Percentiles rank a stretch among this genome's conserved stretches.
These are phyloP conservation scores for Xylariaceae sp. DNA, from an alignment of 2,329 filamentous ascomycete genomes.

Conservation along the genomic window DNA sequence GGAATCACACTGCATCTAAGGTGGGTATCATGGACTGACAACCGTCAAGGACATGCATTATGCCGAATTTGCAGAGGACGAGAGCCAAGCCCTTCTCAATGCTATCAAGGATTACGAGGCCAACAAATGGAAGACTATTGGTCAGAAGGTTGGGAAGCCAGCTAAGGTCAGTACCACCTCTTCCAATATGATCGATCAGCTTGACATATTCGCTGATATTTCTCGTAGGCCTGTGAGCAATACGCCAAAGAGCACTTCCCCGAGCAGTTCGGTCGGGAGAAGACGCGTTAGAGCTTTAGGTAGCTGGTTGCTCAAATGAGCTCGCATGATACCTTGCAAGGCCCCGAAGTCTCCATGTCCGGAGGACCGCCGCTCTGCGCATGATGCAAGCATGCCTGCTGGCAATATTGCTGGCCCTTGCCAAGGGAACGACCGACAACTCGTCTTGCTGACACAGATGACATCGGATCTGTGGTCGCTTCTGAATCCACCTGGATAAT, in stretches of 20 bases:
- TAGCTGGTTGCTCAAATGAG: too few relatives aligned
- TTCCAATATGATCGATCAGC: neutral
- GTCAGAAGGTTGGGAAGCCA: conserved; percentile 93
- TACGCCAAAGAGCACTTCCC: conserved; percentile 94
- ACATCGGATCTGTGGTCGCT: too few relatives aligned
- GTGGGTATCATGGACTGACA: conserved; percentile 11
- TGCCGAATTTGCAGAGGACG: conserved; percentile 94
- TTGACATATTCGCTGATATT: conserved; percentile 9
- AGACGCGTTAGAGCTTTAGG: conserved; percentile 22
- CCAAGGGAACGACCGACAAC: too few relatives aligned
- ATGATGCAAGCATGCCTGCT: too few relatives aligned
- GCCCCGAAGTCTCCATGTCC: too few relatives aligned
- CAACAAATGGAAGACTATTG: conserved; percentile 98
- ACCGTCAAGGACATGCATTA: conserved; percentile 87
- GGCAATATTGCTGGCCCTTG: too few relatives aligned
- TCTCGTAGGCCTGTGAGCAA: conserved; percentile 67
- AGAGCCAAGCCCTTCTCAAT: conserved; percentile 73
- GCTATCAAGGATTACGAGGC: conserved; percentile 98
- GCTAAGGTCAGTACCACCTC: conserved; percentile 62
- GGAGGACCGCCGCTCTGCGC: too few relatives aligned
- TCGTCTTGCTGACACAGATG: too few relatives aligned
- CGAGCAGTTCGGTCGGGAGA: conserved; percentile 28
- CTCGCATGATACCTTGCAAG: too few relatives aligned
- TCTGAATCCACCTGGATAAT: too few relatives aligned
- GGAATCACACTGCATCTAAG: neutral